Base-by-base conservation (phyloP, 345 rosid species). In the Gossypium mustelinum region DNA sequence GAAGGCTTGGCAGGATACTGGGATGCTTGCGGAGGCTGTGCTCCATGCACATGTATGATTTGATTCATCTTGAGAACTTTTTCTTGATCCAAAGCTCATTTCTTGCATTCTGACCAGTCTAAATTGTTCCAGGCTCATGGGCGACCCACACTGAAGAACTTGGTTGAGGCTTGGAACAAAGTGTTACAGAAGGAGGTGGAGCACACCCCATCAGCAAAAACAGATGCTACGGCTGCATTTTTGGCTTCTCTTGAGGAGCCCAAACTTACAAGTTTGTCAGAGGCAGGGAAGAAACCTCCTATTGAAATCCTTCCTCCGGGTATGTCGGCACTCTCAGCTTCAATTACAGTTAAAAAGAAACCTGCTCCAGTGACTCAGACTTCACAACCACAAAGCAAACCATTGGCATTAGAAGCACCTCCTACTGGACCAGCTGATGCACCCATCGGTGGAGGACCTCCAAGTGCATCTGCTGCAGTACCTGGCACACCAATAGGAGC, bases 21-120 rank as follows among this genome's bases (percentile, higher is more conserved):
- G 99, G 78, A 95, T 95, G 99, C 97, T 91, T 47, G 92, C 98
- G 11, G 99, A 95, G 86, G 91, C 98, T 50, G 99, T 93, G 48
- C 94, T 95, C 82, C 99, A 95, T 81, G 97, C 98, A 22, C 98
- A 95, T 67, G 98, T 95, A 93, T 70, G 87, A 62, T 41, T 81
- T 70, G 12, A 50, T 76, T 78, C 10, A 8, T 72, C 7, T 63
- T 10, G 18, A 11, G 9, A 41, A 9, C 55, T 70, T 20, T 1
- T 47, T 70, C 66, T 61, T 69, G 39, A 45, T 69, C 64, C 76
- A 29, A n/a, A 52, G 25, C 11, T 29, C 57, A 25, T 52, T 70
- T 47, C 18, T 45, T 63, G 4, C 29, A 34, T 65, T 80, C 60
- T 83, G 57, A 81, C 70, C 20, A 2, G 41, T 68, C 48, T 57